These are phyloP conservation scores for Rhodosporidiobolus sp. DNA, from an alignment of 768 basidiomycete genomes.

Conservation along the genomic window DNA sequence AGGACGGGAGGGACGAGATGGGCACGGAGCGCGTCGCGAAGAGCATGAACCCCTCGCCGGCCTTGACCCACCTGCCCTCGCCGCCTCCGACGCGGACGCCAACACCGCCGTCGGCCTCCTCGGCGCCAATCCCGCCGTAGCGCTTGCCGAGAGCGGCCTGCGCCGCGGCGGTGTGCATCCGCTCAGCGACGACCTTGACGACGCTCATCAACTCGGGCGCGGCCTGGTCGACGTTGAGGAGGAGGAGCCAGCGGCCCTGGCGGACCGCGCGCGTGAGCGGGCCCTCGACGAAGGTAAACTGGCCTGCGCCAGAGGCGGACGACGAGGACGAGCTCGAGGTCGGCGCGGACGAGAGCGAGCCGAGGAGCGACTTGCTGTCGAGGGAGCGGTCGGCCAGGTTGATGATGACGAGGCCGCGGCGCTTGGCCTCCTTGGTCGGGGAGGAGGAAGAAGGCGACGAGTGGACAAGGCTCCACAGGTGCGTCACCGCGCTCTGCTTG, in stretches of 20 bases:
- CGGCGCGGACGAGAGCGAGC: constrained; percentile 85
- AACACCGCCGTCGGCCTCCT: constrained; percentile 48
- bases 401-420: constrained; percentile 63
- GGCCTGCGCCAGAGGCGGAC: constrained; percentile 62
- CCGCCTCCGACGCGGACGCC: constrained; percentile 64
- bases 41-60: constrained; percentile 73
- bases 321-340: constrained; percentile 7
- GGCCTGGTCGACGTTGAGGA: constrained; percentile 87
- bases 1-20: constrained; percentile 1
- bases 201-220: constrained; percentile 84
- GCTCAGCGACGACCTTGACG: constrained; percentile 75
- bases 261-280: constrained; percentile 82
- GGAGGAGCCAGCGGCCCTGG: constrained; percentile 85
- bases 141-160: constrained; percentile 1
- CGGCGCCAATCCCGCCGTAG: constrained; percentile 68
- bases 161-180: constrained; percentile 49
- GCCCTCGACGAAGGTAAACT: constrained; percentile 95
- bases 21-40: constrained; percentile 79
- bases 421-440: constrained; percentile 21
- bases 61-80: constrained; percentile 65
- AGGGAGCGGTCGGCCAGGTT: constrained; percentile 93
- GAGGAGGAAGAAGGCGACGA: constrained; percentile 58
- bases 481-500: constrained; percentile 72
- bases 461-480: constrained; percentile 67
- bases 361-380: constrained; percentile 86